phyloP scores from a whole-genome alignment of 345 rosid genomes.

The Citrus unshiu region DNA sequence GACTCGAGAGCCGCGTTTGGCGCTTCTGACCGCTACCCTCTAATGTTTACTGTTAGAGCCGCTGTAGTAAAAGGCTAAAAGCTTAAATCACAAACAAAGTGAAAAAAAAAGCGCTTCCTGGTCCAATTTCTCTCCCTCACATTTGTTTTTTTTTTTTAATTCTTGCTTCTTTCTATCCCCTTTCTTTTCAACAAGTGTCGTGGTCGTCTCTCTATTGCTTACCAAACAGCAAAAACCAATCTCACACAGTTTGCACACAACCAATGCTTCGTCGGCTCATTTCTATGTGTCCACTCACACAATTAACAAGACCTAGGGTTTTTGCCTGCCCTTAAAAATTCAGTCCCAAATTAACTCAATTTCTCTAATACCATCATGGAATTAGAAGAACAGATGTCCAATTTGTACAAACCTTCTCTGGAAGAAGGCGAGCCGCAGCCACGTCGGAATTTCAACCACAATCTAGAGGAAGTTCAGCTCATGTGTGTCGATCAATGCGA shows the following conservation, averaged over 20 bases:
- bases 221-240: conserved; percentile 2
- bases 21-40: conserved; percentile 1
- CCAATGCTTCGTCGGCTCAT: conserved; percentile 43
- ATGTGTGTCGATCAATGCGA: conserved; percentile 58
- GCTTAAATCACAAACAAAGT: not conserved
- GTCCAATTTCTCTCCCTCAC: not conserved
- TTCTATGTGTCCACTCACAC: conserved; percentile 27
- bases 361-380: conserved; percentile 25
- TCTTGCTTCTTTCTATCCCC: not conserved
- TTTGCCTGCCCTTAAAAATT: conserved; percentile 5
- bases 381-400: not conserved
- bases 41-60: not conserved
- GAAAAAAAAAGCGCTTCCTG: not conserved
- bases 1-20: conserved; percentile 29
- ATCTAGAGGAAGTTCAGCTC: conserved; percentile 28
- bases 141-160: not conserved
- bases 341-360: not conserved
- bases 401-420: conserved; percentile 21
- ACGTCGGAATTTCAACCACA: conserved; percentile 1
- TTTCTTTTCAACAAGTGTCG: conserved; percentile 4
- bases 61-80: not conserved
- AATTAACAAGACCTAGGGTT: conserved; percentile 52
- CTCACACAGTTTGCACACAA: conserved; percentile 2
- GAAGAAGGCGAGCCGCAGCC: conserved; percentile 1
- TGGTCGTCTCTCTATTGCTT: conserved; percentile 1